Conservation (phyloP, 1,284 basidiomycete species). For the Ceratobasidium sp. region DNA sequence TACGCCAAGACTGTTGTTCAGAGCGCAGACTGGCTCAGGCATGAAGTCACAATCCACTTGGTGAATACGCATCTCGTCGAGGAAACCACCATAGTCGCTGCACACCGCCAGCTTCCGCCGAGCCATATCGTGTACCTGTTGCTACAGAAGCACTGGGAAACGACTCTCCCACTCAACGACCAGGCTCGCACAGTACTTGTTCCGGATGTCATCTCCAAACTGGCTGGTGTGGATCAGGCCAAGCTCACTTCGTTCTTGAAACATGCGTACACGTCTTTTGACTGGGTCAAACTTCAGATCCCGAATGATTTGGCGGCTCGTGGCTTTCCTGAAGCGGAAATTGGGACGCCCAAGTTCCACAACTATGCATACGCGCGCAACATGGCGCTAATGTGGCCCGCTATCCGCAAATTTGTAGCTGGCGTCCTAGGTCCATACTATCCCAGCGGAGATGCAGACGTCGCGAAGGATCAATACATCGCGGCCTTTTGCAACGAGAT, state of each 20-base stretch:
- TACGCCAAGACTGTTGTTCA: slow-evolving; percentile 36
- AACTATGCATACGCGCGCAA: slow-evolving; percentile 39
- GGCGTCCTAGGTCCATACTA: slow-evolving; percentile 8
- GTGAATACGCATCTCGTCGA: slow-evolving; percentile 33
- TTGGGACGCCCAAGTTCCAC: slow-evolving; percentile 32
- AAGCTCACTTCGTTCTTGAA: slow-evolving; percentile 2
- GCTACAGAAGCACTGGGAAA: slow-evolving; percentile 36
- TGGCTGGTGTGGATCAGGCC: slow-evolving; percentile 7
- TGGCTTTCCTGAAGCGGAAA: slow-evolving; percentile 34
- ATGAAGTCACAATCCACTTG: slow-evolving; percentile 34
- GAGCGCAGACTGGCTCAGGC: slow-evolving; percentile 35
- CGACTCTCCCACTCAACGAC: slow-evolving; percentile 37
- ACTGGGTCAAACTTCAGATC: slow-evolving; percentile 29
- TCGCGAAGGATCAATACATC: slow-evolving; percentile 20
- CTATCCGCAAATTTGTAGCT: slow-evolving; percentile 34
- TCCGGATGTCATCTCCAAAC: slow-evolving; percentile 18
- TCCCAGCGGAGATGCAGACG: slow-evolving; percentile 2
- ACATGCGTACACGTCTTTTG: slow-evolving; percentile 35
- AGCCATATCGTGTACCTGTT: slow-evolving; percentile 26
- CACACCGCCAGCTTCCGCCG: slow-evolving; percentile 26
- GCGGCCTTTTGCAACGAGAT: slow-evolving; percentile 22
- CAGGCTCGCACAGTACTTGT: slow-evolving; percentile 15
- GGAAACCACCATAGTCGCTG: slow-evolving; percentile 35
- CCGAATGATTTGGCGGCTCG: slow-evolving; percentile 26
- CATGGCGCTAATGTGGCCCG: slow-evolving; percentile 36